Base-by-base conservation (phyloP, 257 asterid genomes). In the Nicotiana paniculata region DNA sequence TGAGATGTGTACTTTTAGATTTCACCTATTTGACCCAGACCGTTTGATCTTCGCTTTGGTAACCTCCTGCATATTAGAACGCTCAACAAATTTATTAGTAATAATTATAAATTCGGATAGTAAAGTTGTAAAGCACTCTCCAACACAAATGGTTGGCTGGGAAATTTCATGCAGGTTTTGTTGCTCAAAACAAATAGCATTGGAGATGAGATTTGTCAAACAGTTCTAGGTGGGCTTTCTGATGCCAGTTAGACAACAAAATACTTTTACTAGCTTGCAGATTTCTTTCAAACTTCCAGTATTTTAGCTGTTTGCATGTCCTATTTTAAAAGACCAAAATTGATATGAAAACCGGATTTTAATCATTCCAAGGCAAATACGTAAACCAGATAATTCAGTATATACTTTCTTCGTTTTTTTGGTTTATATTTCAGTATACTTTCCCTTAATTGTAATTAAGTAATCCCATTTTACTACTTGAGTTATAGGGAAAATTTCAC, bases 21-120 rank as follows among this genome's bases (percentile, higher is more conserved):
- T 64, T 63, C 64, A 80, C 83, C 83, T 80, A 64, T 28, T 80
- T 80, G 64, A 63, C 3, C 62, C 79, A 1, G 77, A 9, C 4
- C 76, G 48, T 15, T 64, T 66, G 64, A 43, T 64, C 51, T 28
- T 80, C 2, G 53, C 76, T 24, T 46, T 80, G 16, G 48, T 59
- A 28, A 51, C 77, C 83, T 80, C 83, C 83, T 80, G 77, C 61
- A 48, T 33, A 72, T 32, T 48, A 3, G 37, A 48, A 24, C 16
- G 24, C 54, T 72, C 59, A 43, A 6, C 1, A 3, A 43, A 15
- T 43, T 70, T 30, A 30, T 30, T 30, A 2, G 30, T 43, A 37
- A 18, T 37, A 16, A 24, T 43, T 12, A 24, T 12, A 46, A 72
- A 3, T 6, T 46, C 0, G n/a, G 46, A 72, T 3, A 46, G 15